These are phyloP conservation scores for Lipomyces kockii DNA, from an alignment of 805 yeast species.

Conservation along the genomic window DNA sequence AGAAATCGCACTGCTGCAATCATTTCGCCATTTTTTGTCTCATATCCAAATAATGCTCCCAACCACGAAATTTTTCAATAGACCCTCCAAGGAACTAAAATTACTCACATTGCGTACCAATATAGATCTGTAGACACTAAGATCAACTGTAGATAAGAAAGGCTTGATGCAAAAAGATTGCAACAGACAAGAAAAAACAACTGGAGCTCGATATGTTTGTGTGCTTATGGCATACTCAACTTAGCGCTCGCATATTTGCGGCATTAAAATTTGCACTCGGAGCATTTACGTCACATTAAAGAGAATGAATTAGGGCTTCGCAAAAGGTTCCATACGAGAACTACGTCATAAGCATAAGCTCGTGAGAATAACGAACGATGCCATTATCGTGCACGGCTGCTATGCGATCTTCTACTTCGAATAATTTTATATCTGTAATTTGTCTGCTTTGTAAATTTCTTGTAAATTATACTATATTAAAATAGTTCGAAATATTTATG, in stretches of 20 bases:
- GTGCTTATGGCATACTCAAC: background rate
- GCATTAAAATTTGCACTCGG: background rate
- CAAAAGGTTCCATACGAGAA: background rate
- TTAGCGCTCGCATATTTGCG: background rate
- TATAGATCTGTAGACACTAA: background rate
- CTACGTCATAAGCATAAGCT: background rate
- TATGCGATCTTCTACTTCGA: no score
- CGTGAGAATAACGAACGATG: no score
- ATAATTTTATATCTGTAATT: no score
- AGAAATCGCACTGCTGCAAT: background rate
- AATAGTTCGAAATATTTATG: no score
- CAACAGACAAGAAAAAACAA: constrained; percentile 23
- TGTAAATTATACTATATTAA: no score
- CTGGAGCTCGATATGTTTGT: background rate
- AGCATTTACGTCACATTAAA: background rate
- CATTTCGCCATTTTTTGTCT: background rate
- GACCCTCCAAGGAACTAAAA: background rate
- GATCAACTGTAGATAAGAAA: constrained; percentile 5
- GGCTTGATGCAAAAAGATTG: constrained; percentile 17
- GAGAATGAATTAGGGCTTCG: background rate
- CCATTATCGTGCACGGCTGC: no score
- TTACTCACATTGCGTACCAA: background rate
- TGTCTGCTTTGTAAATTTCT: no score
- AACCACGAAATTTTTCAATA: background rate
- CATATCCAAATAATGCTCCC: background rate